phyloP scores from a whole-genome alignment of 2,329 filamentous ascomycete genomes.

The Ophiostoma triangulosporum region DNA sequence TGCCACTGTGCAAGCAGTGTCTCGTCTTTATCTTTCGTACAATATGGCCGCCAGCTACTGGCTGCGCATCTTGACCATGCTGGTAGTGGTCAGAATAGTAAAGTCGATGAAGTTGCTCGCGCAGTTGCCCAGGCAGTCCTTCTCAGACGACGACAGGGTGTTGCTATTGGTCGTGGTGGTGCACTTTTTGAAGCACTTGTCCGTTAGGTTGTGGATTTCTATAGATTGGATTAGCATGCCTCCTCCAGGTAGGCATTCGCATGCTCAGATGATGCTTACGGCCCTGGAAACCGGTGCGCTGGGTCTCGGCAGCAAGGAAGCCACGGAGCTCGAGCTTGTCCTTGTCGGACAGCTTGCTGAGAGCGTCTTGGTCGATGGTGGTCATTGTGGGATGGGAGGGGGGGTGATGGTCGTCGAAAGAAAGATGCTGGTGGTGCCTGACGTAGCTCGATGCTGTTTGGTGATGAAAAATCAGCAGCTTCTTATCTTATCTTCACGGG shows the following conservation, averaged over 20 bases:
- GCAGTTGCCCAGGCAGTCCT: conserved; percentile 79
- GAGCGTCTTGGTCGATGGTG: background rate
- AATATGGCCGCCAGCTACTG: conserved; percentile 7
- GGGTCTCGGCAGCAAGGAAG: conserved; percentile 71
- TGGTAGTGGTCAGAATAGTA: conserved; percentile 70
- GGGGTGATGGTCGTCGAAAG: background rate
- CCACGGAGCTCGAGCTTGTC: conserved; percentile 82
- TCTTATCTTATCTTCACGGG: conserved; percentile 15
- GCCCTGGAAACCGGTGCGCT: conserved; percentile 57
- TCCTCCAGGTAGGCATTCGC: background rate
- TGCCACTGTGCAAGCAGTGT: background rate
- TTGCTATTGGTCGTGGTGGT: conserved; percentile 57
- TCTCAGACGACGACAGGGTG: conserved; percentile 63
- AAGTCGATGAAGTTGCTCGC: conserved; percentile 89
- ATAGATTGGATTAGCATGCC: background rate
- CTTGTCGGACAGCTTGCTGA: conserved; percentile 47
- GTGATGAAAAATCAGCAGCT: conserved; percentile 6
- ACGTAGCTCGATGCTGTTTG: conserved; percentile 3
- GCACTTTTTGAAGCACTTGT: conserved; percentile 93
- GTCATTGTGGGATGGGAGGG: background rate
- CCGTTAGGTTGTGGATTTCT: conserved; percentile 45
- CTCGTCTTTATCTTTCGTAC: background rate
- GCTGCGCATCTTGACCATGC: conserved; percentile 54
- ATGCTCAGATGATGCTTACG: conserved; percentile 34
- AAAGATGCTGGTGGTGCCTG: background rate